Percentiles rank a stretch among this genome's conserved stretches.
Evolutionary conservation across 495 filamentous ascomycete genomes (phyloP).

Genomic region (Achaetomiella virescens): DNA sequence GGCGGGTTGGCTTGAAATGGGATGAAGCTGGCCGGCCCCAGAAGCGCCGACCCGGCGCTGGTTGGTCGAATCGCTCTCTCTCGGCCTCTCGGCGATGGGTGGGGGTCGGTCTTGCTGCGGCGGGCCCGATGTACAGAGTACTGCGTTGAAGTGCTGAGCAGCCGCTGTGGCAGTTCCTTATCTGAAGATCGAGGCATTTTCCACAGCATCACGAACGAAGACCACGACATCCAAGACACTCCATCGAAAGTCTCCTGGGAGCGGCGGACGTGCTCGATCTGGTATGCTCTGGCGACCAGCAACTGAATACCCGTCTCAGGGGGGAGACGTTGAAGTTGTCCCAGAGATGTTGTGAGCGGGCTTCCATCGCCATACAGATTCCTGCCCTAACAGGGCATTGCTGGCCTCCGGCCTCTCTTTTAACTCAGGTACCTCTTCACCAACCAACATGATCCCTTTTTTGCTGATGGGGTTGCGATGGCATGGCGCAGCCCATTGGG

Average conservation of each 20-base stretch:
- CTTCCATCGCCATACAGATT: not conserved
- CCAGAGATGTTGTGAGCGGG: no score
- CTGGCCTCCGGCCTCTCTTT: not conserved
- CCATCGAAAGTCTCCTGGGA: not conserved
- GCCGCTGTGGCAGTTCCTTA: not conserved
- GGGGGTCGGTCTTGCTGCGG: no score
- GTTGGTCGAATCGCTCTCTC: not conserved
- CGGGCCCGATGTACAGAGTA: no score
- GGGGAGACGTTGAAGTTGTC: no score
- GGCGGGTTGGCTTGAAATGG: no score
- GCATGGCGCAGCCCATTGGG: slow-evolving; percentile 8
- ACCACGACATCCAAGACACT: not conserved
- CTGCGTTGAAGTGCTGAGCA: not conserved
- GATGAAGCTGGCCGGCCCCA: not conserved
- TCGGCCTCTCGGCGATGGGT: slow-evolving; percentile 12
- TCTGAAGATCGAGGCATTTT: no score
- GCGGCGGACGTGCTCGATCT: no score
- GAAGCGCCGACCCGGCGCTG: not conserved
- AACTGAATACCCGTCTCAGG: no score
- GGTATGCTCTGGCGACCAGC: no score
- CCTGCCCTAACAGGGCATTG: not conserved
- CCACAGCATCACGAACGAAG: no score
- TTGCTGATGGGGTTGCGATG: slow-evolving; percentile 2
- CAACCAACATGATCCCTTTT: not conserved
- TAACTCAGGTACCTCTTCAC: not conserved